Evolutionary conservation across 1,284 basidiomycete genomes (phyloP).

Genomic region (Fomitopsis palustris): DNA sequence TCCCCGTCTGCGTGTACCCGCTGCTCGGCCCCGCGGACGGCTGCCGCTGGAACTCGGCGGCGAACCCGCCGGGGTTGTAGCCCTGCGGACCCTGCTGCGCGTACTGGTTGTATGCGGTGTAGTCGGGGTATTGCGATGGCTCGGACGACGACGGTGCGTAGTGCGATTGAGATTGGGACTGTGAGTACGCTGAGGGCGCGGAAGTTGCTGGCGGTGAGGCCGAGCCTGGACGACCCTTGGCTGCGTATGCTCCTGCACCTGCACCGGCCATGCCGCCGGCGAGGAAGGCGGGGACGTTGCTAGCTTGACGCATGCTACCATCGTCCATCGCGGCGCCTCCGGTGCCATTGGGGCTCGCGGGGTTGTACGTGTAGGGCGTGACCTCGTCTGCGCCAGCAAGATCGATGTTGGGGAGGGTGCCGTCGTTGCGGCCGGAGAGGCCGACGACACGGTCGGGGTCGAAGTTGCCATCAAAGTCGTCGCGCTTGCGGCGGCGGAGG

Average conservation of each 20-base stretch:
- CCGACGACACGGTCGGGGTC: slow-evolving; percentile 43
- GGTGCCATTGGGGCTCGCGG: slow-evolving; percentile 9
- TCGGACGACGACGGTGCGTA: slow-evolving; percentile 19
- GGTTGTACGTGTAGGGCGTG: slow-evolving; percentile 30
- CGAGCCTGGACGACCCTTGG: slow-evolving; percentile 6
- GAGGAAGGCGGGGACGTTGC: slow-evolving; percentile 22
- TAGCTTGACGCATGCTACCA: slow-evolving; percentile 24
- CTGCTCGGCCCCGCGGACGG: slow-evolving; percentile 28
- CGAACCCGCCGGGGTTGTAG: slow-evolving; percentile 10
- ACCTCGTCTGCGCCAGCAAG: slow-evolving; percentile 34
- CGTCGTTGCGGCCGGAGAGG: slow-evolving; percentile 21
- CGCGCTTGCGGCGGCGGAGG: slow-evolving; percentile 18
- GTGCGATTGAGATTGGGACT: slow-evolving; percentile 13
- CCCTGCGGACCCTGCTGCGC: background rate
- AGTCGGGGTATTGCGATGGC: slow-evolving; percentile 20
- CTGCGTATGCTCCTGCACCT: slow-evolving; percentile 12
- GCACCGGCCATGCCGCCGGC: slow-evolving; percentile 20
- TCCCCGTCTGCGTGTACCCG: background rate
- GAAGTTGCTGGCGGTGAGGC: slow-evolving; percentile 17
- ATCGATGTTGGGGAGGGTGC: slow-evolving; percentile 33
- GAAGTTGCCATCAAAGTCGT: slow-evolving; percentile 50
- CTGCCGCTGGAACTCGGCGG: slow-evolving; percentile 18
- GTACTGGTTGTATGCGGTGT: slow-evolving; percentile 15
- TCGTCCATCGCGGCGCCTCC: slow-evolving; percentile 1
- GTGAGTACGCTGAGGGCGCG: slow-evolving; percentile 20